Conservation (phyloP, 768 basidiomycete species). For the Termitomyces sp. region DNA sequence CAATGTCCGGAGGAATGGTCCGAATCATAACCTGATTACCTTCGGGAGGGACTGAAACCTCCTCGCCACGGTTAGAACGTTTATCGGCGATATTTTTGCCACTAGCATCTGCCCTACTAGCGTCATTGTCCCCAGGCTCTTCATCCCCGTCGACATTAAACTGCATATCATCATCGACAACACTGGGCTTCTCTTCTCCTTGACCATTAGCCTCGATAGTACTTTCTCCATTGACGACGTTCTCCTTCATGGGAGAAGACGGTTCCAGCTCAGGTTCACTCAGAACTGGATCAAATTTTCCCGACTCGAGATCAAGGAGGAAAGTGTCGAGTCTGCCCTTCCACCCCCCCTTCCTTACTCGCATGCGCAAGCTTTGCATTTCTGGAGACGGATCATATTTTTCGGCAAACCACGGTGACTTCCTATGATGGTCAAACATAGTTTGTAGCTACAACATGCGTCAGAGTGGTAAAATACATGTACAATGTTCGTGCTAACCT, state of each 20-base stretch:
- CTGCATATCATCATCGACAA: conserved; percentile 71
- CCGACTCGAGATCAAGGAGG: conserved; percentile 75
- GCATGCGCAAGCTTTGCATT: conserved; percentile 64
- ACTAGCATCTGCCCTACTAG: conserved; percentile 52
- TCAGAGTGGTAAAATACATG: conserved; percentile 22
- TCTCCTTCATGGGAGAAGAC: conserved; percentile 52
- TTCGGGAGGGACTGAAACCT: conserved; percentile 68
- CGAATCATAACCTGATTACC: conserved; percentile 94
- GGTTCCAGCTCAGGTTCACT: conserved; percentile 57
- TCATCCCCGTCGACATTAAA: conserved; percentile 73
- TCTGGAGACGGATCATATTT: conserved; percentile 85
- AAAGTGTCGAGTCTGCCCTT: conserved; percentile 70
- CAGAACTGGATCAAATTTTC: conserved; percentile 80
- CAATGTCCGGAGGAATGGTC: conserved; percentile 91
- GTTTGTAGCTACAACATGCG: conserved; percentile 76
- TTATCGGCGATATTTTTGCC: conserved; percentile 48
- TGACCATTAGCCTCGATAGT: conserved; percentile 38
- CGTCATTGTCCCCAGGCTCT: conserved; percentile 60
- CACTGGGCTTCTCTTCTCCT: conserved; percentile 50
- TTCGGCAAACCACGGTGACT: conserved; percentile 96
- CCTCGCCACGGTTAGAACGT: conserved; percentile 62
- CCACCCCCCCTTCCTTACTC: conserved; percentile 86
- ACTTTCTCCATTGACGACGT: conserved; percentile 38
- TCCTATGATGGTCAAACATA: conserved; percentile 93
- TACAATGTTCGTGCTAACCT: conserved; percentile 57